Conservation (phyloP, 2,329 filamentous ascomycete species). For the Aspergillus ruber region DNA sequence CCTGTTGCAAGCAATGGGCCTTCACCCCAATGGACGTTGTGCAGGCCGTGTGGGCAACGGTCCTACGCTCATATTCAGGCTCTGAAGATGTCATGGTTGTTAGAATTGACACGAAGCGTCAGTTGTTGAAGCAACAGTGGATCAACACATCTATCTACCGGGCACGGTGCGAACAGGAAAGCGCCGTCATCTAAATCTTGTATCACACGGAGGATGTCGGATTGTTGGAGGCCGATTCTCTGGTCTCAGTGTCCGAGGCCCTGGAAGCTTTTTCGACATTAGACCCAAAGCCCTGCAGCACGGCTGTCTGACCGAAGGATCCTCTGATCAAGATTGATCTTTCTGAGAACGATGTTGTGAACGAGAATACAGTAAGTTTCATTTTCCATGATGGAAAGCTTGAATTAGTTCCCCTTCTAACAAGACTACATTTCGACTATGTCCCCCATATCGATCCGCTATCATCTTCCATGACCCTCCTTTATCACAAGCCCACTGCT, state of each 20-base stretch:
- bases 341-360: not conserved
- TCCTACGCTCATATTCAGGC: conserved; percentile 8
- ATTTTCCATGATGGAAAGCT: too few relatives aligned
- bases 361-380: not conserved
- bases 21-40: conserved; percentile 7
- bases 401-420: too few relatives aligned
- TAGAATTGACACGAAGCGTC: conserved; percentile 7
- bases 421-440: conserved; percentile 6
- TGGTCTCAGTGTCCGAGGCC: conserved; percentile 7
- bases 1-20: conserved; percentile 9
- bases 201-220: conserved; percentile 6
- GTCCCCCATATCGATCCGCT: conserved; percentile 8
- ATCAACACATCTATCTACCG: conserved; percentile 7
- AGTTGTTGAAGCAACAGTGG: conserved; percentile 6
- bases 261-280: conserved; percentile 6
- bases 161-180: conserved; percentile 4
- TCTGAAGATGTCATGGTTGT: conserved; percentile 10
- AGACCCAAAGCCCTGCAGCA: conserved; percentile 9
- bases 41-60: conserved; percentile 9
- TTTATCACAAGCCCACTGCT: conserved; percentile 9
- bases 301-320: conserved; percentile 8
- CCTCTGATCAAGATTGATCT: conserved; percentile 4
- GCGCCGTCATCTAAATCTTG: conserved; percentile 4
- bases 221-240: conserved; percentile 3
- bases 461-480: conserved; percentile 5